Base-by-base conservation (phyloP, 2,329 filamentous ascomycete genomes). In the Stachybotrys chlorohalonatus region DNA sequence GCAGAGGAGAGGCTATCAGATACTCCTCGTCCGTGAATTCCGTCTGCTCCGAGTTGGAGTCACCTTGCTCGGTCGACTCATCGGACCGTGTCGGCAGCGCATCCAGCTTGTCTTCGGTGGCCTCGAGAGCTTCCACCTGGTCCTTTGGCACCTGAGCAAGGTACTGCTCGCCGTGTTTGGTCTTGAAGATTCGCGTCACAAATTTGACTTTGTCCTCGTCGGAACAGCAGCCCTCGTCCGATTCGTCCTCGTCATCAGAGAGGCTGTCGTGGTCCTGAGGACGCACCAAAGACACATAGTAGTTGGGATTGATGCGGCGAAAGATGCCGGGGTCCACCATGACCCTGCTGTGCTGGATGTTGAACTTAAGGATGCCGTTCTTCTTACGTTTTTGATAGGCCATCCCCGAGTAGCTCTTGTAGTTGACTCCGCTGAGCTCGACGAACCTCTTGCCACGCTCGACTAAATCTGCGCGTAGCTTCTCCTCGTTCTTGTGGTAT, bases 241-340 rank as follows among this genome's bases (percentile, higher is more conserved):
- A 74, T 16, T 70, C 73, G 15, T 75, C 73, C 1, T 75, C 75
- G 24, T 71, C 72, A 6, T 79, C 78, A 17, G 77, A 78, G 1
- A 84, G 63, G 1, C 83, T 68, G 61, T 87, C 82, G 31, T 83
- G 78, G 55, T 91, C 86, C 61, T 88, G 86, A 0, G 87, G 82
- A 52, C 86, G 85, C 54, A 95, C 84, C 1, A 81, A 78, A 24
- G 87, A 89, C 62, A 93, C 82, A 0, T 81, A 82, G 61, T 95
- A 95, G 66, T 95, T 95, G 1, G 91, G 89, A 60, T 94, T 89
- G 68, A 93, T 89, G 39, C 89, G 83, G 8, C 90, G 83, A 71
- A 95, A 91, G 47, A 88, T 89, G 4, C 84, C 84, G 0, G 90
- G 84, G 64, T 96, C 92, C 30, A 96, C 78, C 90, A 96, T 96